phyloP scores from a whole-genome alignment of 495 filamentous ascomycete genomes.

The Neurospora sp. region DNA sequence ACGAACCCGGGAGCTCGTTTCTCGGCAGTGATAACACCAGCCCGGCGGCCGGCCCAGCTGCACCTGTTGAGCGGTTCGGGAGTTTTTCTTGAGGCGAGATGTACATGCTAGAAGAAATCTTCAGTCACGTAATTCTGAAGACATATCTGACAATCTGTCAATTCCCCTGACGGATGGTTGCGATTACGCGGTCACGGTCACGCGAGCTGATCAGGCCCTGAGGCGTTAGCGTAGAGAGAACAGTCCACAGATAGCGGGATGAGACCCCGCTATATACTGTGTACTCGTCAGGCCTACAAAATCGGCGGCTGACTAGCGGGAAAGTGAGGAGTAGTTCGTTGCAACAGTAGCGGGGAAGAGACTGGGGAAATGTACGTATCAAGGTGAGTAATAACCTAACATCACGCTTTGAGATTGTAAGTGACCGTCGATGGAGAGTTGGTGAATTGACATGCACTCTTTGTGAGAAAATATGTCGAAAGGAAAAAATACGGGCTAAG shows the following conservation, averaged over 20 bases:
- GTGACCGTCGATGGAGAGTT: background rate
- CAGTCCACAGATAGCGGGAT: background rate
- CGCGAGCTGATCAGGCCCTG: background rate
- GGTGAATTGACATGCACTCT: background rate
- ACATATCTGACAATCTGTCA: background rate
- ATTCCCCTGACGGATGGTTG: background rate
- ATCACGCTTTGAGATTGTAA: background rate
- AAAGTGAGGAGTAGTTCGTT: background rate
- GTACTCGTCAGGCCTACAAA: background rate
- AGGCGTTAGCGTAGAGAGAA: background rate
- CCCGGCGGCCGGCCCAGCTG: background rate
- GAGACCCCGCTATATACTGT: background rate
- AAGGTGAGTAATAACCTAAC: background rate
- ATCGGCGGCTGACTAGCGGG: too few species aligned
- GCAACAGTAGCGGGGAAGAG: background rate
- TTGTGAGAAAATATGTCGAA: background rate
- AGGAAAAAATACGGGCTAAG: background rate
- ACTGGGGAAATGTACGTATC: background rate
- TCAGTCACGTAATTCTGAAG: background rate
- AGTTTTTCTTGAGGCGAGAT: background rate
- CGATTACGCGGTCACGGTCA: too few species aligned
- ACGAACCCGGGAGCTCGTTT: background rate
- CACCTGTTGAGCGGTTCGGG: background rate
- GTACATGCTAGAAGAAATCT: background rate
- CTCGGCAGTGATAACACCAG: background rate